Evolutionary conservation across 225 moss, liverwort and hornwort genomes (phyloP).

Genomic region (Physcomitrellopsis africana): DNA sequence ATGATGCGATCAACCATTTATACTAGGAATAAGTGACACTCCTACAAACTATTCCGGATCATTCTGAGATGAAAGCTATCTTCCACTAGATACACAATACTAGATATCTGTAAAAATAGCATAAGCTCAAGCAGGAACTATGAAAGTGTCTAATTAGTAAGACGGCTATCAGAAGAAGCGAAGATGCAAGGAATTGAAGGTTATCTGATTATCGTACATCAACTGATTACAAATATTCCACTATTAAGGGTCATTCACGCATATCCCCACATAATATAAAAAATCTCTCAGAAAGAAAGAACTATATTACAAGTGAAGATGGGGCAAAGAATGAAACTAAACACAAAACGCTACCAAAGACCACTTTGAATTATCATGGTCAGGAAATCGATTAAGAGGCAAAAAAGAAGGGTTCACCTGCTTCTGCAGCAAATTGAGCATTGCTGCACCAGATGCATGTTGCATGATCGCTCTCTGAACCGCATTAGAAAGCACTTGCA

Average conservation of each 20-base stretch:
- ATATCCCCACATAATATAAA: too few species aligned
- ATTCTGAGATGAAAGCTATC: constrained; percentile 4
- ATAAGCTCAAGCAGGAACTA: too few species aligned
- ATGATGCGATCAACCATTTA: not conserved
- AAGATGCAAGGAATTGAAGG: too few species aligned
- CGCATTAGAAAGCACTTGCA: constrained; percentile 83
- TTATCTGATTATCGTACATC: too few species aligned
- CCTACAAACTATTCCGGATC: not conserved
- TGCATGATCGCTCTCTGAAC: constrained; percentile 76
- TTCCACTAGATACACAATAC: too few species aligned
- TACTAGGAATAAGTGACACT: not conserved
- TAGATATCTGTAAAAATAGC: too few species aligned
- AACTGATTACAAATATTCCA: too few species aligned
- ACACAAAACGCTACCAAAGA: not conserved
- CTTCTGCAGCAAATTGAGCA: constrained; percentile 87
- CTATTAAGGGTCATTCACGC: too few species aligned
- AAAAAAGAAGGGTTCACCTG: constrained; percentile 52
- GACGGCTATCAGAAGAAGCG: too few species aligned
- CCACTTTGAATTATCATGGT: not conserved
- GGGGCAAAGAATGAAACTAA: not conserved
- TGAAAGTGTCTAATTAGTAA: too few species aligned
- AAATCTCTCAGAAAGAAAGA: constrained; percentile 17
- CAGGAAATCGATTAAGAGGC: constrained; percentile 14
- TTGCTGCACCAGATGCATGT: constrained; percentile 87
- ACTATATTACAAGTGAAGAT: constrained; percentile 10